Percentiles rank a stretch among this genome's conserved stretches.
phyloP scores from a whole-genome alignment of 768 basidiomycete species.

The Heimioporus sp. region DNA sequence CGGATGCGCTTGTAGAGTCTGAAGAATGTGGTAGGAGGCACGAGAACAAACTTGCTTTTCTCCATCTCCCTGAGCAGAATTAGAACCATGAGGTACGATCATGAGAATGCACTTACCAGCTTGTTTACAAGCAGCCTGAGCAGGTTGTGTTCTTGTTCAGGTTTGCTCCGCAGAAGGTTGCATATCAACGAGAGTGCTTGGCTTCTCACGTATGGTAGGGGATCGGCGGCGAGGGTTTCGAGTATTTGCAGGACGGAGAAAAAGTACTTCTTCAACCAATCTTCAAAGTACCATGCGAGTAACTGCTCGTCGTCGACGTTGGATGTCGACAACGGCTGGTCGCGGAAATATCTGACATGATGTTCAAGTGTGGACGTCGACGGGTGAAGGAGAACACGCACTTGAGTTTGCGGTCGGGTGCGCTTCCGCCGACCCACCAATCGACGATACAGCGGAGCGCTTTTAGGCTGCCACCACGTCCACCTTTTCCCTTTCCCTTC shows the following conservation, averaged over 20 bases:
- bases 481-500: conserved; percentile 76
- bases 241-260: conserved; percentile 88
- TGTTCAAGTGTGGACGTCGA: not conserved
- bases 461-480: conserved; percentile 89
- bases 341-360: conserved; percentile 78
- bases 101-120: conserved; percentile 50
- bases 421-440: conserved; percentile 98
- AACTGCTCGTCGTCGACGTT: conserved; percentile 69
- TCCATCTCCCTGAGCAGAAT: conserved; percentile 68
- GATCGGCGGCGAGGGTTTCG: conserved; percentile 83
- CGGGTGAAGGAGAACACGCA: conserved; percentile 35
- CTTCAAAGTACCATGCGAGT: conserved; percentile 89
- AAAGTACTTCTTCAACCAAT: conserved; percentile 97
- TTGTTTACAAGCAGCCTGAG: conserved; percentile 92
- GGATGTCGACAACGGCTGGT: conserved; percentile 72
- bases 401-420: conserved; percentile 83
- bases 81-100: not conserved
- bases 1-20: conserved; percentile 87
- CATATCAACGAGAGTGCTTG: conserved; percentile 78
- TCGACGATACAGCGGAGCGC: conserved; percentile 90
- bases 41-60: conserved; percentile 87
- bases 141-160: conserved; percentile 97
- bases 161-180: conserved; percentile 81
- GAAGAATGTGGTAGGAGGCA: conserved; percentile 85
- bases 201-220: conserved; percentile 82